Evolutionary conservation across 352 stramenopile genomes (phyloP), one percentile per base, ranked within the genome.

Genomic region (Pythium volutum): DNA sequence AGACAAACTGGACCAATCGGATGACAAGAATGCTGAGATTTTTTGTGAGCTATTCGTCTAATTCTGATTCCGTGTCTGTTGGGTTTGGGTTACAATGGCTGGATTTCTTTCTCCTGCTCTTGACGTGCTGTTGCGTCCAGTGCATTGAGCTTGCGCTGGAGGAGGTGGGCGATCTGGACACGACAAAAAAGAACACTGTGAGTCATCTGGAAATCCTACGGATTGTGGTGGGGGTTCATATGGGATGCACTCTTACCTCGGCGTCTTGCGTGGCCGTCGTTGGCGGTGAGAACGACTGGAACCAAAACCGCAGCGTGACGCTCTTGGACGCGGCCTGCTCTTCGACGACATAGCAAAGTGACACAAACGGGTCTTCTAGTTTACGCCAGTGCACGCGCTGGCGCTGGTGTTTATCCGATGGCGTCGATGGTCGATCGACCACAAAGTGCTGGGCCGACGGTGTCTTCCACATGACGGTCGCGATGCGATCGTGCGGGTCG

Each of bases 401-500:
- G 16, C 20, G 26, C 34, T 42, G 20, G 16, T 59, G 20, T 20
- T 62, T 16, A 9, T 33, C 36, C 20, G 42, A 31, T 50, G 48
- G 56, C 27, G 36, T 42, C 3, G 31, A 23, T 3, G 52, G 43
- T 0, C 26, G 23, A 27, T 69, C 45, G 16, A 69, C 52, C 1
- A 77, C 48, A 5, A 65, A 33, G 11, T 62, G 62, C 25, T 77
- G 70, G 14, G 60, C 59, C 2, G 72, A 67, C 2, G 62, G 75
- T 18, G 72, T 79, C 41, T 79, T 77, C 72, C 72, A 79, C 29
- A 79, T 48, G 25, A 76, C 39, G 10, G 67, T 77, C 39, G 60
- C 70, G 43, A 61, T 51, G 5, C 64, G 63, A 16, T 56, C 33
- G 8, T 25, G 15, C 3, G 41, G 48, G 6, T 38, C 29, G 31